Conservation (phyloP, 352 stramenopile genomes). For the Globisporangium iwayamae region DNA sequence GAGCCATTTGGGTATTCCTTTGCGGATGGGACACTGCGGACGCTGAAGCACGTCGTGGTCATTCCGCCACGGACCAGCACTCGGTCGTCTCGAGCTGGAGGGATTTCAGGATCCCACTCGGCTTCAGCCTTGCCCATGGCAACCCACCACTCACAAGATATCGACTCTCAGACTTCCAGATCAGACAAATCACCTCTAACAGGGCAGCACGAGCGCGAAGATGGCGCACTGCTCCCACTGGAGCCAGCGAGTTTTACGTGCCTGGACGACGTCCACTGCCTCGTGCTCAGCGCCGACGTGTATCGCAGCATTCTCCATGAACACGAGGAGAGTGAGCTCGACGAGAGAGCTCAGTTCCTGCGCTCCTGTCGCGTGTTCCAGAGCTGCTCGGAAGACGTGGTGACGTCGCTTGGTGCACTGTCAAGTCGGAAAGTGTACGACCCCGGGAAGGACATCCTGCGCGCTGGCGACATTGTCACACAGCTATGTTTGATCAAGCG, state of each 20-base stretch:
- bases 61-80: neutral
- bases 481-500: slow-evolving; percentile 66
- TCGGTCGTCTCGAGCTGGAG: neutral
- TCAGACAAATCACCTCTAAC: neutral
- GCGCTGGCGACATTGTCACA: slow-evolving; percentile 51
- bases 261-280: slow-evolving; percentile 51
- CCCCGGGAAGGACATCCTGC: slow-evolving; percentile 46
- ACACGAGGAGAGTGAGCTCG: slow-evolving; percentile 39
- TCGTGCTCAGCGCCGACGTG: slow-evolving; percentile 41
- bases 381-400: slow-evolving; percentile 45
- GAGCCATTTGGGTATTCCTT: slow-evolving; percentile 39
- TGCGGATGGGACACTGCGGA: slow-evolving; percentile 31
- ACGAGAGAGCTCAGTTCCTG: slow-evolving; percentile 52
- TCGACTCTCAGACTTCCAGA: neutral
- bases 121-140: neutral
- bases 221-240: slow-evolving; percentile 8
- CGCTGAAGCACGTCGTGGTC: slow-evolving; percentile 15
- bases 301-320: slow-evolving; percentile 50
- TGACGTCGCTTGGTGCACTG: slow-evolving; percentile 40
- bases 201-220: neutral
- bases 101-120: neutral
- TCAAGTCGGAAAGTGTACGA: slow-evolving; percentile 53
- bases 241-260: slow-evolving; percentile 48
- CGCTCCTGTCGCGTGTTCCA: slow-evolving; percentile 63
- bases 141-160: neutral